phyloP scores from a whole-genome alignment of 2,329 filamentous ascomycete genomes.

The Cadophora sp. region DNA sequence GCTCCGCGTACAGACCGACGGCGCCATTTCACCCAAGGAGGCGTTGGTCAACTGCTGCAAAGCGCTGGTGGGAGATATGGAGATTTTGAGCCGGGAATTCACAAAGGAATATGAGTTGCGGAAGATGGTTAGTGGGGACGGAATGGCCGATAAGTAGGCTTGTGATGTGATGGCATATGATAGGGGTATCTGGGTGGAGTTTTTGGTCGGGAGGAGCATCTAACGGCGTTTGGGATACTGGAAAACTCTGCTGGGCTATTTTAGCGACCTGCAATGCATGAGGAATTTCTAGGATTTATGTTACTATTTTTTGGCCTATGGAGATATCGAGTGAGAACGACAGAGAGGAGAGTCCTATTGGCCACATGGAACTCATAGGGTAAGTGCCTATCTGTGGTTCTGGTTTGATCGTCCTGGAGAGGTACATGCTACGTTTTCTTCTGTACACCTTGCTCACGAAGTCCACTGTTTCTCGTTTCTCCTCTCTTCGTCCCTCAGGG shows the following conservation, averaged over 20 bases:
- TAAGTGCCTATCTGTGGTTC: neutral
- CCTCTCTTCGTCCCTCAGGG: no score
- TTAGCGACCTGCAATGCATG: neutral
- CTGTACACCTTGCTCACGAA: no score
- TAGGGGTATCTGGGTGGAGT: conserved; percentile 14
- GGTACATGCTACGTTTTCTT: no score
- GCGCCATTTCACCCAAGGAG: conserved; percentile 85
- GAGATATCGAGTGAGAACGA: neutral
- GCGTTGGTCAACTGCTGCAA: conserved; percentile 82
- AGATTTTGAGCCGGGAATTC: conserved; percentile 83
- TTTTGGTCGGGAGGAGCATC: conserved; percentile 15
- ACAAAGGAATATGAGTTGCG: conserved; percentile 90
- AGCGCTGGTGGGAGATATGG: conserved; percentile 82
- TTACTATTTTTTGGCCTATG: neutral
- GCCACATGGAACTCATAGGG: neutral
- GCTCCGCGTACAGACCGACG: conserved; percentile 91
- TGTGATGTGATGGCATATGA: neutral
- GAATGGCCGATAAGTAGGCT: conserved; percentile 25
- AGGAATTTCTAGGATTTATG: neutral
- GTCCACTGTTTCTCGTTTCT: no score
- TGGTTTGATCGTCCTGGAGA: no score
- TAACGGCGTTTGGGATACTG: conserved; percentile 12
- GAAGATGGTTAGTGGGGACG: conserved; percentile 72
- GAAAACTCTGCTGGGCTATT: neutral
- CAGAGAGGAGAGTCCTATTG: neutral